Base-by-base conservation (phyloP, 805 yeast species). In the Ogataea pini region DNA sequence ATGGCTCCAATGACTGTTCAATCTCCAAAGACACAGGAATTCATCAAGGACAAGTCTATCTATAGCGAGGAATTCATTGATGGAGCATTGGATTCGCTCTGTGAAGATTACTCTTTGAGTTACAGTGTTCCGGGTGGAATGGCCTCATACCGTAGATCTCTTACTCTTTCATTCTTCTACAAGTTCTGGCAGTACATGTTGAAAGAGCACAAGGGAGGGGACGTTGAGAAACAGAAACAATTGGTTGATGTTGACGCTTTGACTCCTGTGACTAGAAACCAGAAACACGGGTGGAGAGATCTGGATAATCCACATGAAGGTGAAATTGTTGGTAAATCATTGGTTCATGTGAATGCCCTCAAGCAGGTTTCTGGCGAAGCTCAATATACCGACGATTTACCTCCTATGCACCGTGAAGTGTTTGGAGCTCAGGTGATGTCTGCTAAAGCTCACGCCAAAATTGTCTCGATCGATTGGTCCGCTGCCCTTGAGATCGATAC, bases 351-450 rank as follows among this genome's bases (percentile, higher is more conserved):
- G n/a, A 71, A 75, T 41, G 76, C 77, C 1, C 50, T 71, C 55
- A 72, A 72, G 48, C 79, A 75, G 52, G 76, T 72, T 6, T 63
- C 73, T n/a, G 79, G 79, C 13, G 78, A 74, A 48, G 78, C 78
- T 0, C 58, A 60, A 18, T 75, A 75, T 46, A 65, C 73, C 2
- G 78, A 73, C 49, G 79, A 75, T 50, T 59, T 73, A 17, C 75
- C 78, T 3, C 72, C 73, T 5, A 63, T 59, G 10, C 69, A 67
- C 52, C 55, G 62, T n/a, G 79, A 75, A 54, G 53, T 72, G 1
- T 69, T 69, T 56, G 77, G 71, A 27, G 76, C 69, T 7, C 77
- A 72, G 46, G 72, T 75, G n/a, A 51, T 70, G 58, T 70, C 77
- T 2, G 53, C 72, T 12, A 68, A 65, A 36, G 74, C 79, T 0